A percentile compares a stretch with the other conserved stretches of the same genome.
These are phyloP conservation scores for Boletus barrowsii DNA, from an alignment of 768 basidiomycete genomes.

Conservation along the genomic window DNA sequence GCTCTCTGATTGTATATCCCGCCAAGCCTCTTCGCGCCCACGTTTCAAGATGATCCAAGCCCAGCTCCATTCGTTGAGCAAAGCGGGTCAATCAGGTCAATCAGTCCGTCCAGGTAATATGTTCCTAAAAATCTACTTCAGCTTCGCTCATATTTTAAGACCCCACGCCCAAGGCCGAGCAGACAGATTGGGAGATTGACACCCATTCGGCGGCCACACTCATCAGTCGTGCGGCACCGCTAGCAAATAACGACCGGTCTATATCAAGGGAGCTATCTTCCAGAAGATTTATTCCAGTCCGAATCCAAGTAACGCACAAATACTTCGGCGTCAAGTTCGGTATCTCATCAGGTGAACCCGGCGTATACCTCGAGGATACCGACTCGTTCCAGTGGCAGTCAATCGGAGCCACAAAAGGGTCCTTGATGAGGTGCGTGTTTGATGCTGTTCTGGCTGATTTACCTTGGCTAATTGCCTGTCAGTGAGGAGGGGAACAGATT, in stretches of 20 bases:
- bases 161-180: too few species aligned
- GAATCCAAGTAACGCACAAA: constrained; percentile 1
- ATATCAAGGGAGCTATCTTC: too few species aligned
- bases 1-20: constrained; percentile 2
- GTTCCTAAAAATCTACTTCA: too few species aligned
- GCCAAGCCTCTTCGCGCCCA: not conserved
- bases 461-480: not conserved
- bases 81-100: not conserved
- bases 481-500: not conserved
- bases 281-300: too few species aligned
- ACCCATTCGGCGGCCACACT: not conserved
- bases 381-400: not conserved
- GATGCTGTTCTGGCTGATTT: too few species aligned
- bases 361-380: not conserved
- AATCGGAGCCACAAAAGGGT: not conserved
- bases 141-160: too few species aligned
- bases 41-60: constrained; percentile 1
- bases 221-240: too few species aligned
- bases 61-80: not conserved
- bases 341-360: not conserved
- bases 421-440: not conserved
- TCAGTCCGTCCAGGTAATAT: too few species aligned
- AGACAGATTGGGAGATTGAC: too few species aligned
- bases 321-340: constrained; percentile 1
- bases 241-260: too few species aligned